Base-by-base conservation (phyloP, 2,329 filamentous ascomycete genomes). In the Scleromitrula shiraiana region DNA sequence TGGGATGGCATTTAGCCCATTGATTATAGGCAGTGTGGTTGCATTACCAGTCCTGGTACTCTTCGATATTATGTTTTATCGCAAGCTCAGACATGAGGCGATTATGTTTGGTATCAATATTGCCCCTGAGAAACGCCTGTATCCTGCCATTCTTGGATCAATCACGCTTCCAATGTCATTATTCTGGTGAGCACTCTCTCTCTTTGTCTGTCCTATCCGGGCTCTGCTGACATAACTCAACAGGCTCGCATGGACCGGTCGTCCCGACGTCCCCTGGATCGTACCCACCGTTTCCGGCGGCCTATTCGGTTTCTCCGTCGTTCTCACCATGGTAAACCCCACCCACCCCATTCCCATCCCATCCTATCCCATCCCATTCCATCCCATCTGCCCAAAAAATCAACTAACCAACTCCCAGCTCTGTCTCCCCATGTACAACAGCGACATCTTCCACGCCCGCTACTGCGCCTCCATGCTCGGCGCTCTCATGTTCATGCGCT, bases 271-370 rank as follows among this genome's bases (percentile, higher is more conserved):
- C 0, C 59, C 60, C 32, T 62, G 57, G 56, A 63, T 62, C 14
- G 56, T 62, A 3, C 58, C 59, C 12, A 55, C 59, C 0, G 30
- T 61, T 0, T 59, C 60, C 10, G 57, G 57, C 5, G 50, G 62
- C 2, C 54, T 60, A 1, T 82, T 83, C 57, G 76, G 76, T 0
- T 78, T 73, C 69, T 78, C 78, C 2, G 78, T 77, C 53, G 61
- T 82, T 2, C 75, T 70, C 46, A 67, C 82, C 5, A 82, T 83
- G 56, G 70, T 80, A 54, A 68, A 47, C 46, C 8, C 19, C n/a
- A n/a, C 10, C 7, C 20, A n/a, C 3, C 1, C 2, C 3, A 7
- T 12, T 19, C n/a, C 1, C 7, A 26, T 3, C 12, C 2, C 3
- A 8, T 6, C 24, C 2, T 3, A 12, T 24, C 10, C 7, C 20